A percentile compares a stretch with the other conserved stretches of the same genome.
These are phyloP conservation scores for Schizophyllum commune DNA, from an alignment of 1,284 basidiomycete genomes.

Conservation along the genomic window DNA sequence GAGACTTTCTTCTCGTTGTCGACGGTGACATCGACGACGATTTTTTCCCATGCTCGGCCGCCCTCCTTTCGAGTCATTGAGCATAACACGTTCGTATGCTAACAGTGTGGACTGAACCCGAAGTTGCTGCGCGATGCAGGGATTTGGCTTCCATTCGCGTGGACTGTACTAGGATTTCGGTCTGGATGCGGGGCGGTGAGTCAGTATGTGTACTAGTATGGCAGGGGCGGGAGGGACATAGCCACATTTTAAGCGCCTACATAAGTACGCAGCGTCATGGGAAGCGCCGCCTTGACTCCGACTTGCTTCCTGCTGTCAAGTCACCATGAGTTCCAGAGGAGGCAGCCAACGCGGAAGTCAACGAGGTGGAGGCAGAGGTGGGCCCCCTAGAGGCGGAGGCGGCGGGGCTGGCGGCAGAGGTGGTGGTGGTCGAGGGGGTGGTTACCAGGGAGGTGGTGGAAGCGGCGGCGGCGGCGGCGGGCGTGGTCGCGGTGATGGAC, in stretches of 20 bases:
- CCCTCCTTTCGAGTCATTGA: no score
- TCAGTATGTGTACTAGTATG: no score
- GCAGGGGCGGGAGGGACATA: background rate
- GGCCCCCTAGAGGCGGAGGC: slow-evolving; percentile 17
- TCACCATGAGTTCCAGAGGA: slow-evolving; percentile 11
- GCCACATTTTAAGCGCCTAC: background rate
- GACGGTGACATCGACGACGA: no score
- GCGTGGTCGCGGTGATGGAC: slow-evolving; percentile 12
- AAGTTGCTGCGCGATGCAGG: no score
- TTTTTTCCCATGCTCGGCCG: no score
- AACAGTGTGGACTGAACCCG: no score
- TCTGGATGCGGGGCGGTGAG: no score
- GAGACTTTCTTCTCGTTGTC: no score
- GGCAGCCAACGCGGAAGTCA: slow-evolving; percentile 6
- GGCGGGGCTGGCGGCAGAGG: slow-evolving; percentile 13
- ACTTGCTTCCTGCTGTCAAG: slow-evolving; percentile 1
- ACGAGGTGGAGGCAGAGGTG: slow-evolving; percentile 13
- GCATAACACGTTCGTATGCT: no score
- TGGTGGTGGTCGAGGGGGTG: slow-evolving; percentile 11
- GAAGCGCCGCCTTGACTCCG: background rate
- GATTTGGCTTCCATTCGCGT: no score
- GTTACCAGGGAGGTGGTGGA: slow-evolving; percentile 12
- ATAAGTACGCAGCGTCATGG: background rate
- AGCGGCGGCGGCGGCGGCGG: slow-evolving; percentile 13
- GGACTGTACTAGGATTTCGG: no score